Conservation (phyloP, 768 basidiomycete species). For the Boletus rubropictus region DNA sequence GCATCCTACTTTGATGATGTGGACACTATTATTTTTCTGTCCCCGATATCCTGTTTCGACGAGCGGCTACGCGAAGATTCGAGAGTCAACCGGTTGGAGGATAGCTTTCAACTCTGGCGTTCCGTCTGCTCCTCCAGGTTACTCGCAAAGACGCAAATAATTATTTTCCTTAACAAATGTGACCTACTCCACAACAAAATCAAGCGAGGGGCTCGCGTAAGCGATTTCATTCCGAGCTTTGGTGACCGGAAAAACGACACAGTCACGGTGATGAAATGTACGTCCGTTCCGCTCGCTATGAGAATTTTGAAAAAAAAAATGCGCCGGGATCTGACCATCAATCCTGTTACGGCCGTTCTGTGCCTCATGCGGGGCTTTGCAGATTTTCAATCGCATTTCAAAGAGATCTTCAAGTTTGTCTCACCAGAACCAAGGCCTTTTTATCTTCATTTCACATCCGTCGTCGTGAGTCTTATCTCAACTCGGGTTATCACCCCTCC, state of each 20-base stretch:
- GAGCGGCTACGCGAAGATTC: slow-evolving; percentile 70
- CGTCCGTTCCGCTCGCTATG: slow-evolving; percentile 21
- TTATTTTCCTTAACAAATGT: slow-evolving; percentile 60
- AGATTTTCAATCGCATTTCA: slow-evolving; percentile 82
- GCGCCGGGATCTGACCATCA: slow-evolving; percentile 5
- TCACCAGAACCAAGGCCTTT: slow-evolving; percentile 64
- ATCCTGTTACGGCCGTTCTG: neutral
- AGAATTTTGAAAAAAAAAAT: neutral
- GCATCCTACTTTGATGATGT: slow-evolving; percentile 79
- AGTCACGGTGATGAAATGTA: slow-evolving; percentile 64
- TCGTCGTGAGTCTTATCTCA: slow-evolving; percentile 50
- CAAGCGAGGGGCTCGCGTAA: slow-evolving; percentile 57
- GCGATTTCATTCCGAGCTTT: slow-evolving; percentile 67
- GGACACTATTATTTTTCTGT: slow-evolving; percentile 78
- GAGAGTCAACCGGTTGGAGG: slow-evolving; percentile 67
- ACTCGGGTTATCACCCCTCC: neutral
- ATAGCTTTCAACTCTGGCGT: slow-evolving; percentile 71
- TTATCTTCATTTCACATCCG: slow-evolving; percentile 70
- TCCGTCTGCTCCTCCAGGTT: slow-evolving; percentile 66
- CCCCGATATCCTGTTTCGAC: slow-evolving; percentile 72
- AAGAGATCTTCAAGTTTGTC: slow-evolving; percentile 57
- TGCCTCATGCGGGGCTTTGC: neutral
- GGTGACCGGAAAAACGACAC: slow-evolving; percentile 70
- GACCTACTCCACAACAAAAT: slow-evolving; percentile 72
- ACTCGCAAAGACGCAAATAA: slow-evolving; percentile 50